Percentiles rank a stretch among this genome's conserved stretches.
Evolutionary conservation across 805 yeast species (phyloP).

Genomic region (Monosporozyma aerobia): DNA sequence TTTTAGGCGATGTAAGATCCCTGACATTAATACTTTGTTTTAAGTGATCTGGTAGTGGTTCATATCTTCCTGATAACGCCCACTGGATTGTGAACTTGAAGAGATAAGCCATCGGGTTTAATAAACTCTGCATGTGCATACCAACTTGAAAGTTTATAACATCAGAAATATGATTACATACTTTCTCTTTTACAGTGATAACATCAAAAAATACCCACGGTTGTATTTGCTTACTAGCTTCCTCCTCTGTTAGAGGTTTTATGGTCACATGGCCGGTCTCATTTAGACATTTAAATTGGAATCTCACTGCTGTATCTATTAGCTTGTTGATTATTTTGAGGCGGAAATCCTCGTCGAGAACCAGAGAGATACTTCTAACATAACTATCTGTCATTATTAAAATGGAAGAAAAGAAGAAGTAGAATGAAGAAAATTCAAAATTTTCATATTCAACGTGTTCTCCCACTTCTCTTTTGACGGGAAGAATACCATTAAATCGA

Average conservation of each 20-base stretch:
- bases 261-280: background rate
- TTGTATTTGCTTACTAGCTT: background rate
- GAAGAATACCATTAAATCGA: conserved; percentile 39
- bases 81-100: conserved; percentile 26
- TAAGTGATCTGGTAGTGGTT: conserved; percentile 12
- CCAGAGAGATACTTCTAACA: conserved; percentile 20
- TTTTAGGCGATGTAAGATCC: background rate
- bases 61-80: conserved; percentile 28
- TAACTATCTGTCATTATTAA: conserved; percentile 27
- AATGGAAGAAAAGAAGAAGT: conserved; percentile 25
- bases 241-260: background rate
- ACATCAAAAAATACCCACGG: background rate
- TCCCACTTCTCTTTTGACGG: conserved; percentile 60
- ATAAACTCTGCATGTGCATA: conserved; percentile 23
- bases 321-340: conserved; percentile 12
- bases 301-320: conserved; percentile 10
- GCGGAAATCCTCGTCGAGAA: conserved; percentile 16
- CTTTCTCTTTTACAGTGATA: conserved; percentile 13
- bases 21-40: conserved; percentile 10
- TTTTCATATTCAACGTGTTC: conserved; percentile 88
- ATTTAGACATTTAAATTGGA: conserved; percentile 10
- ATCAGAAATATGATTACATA: conserved; percentile 18
- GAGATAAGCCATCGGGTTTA: conserved; percentile 27
- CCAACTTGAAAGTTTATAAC: conserved; percentile 26
- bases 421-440: conserved; percentile 52